These are phyloP conservation scores for Endocarpon pusillum DNA, from an alignment of 495 filamentous ascomycete genomes.

Conservation along the genomic window DNA sequence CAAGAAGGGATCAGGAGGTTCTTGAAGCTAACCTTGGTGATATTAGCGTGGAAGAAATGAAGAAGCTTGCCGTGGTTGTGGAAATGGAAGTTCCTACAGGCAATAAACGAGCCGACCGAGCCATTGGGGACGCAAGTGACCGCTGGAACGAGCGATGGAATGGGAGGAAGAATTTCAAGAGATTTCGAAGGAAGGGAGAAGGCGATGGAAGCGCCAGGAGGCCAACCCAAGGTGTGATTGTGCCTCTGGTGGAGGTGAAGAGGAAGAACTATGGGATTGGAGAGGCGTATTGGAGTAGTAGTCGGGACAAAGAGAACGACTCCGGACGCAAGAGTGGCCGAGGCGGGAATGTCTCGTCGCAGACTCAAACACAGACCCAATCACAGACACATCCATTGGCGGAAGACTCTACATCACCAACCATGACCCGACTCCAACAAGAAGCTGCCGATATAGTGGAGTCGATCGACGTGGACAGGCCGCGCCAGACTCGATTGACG, in stretches of 20 bases:
- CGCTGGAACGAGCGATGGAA: slow-evolving; percentile 91
- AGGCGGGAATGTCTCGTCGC: too few relatives aligned
- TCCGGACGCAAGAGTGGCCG: slow-evolving; percentile 1
- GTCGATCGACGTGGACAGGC: slow-evolving; percentile 1
- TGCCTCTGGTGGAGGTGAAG: slow-evolving; percentile 62
- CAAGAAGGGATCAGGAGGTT: slow-evolving; percentile 19
- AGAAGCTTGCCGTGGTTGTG: slow-evolving; percentile 61
- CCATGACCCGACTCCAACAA: too few relatives aligned
- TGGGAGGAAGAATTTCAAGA: slow-evolving; percentile 92
- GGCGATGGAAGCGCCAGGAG: slow-evolving; percentile 27
- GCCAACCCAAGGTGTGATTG: slow-evolving; percentile 44
- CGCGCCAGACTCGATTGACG: slow-evolving; percentile 10
- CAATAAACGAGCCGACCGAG: slow-evolving; percentile 7
- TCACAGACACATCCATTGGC: too few relatives aligned
- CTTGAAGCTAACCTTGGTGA: slow-evolving; percentile 45
- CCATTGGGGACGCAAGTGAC: slow-evolving; percentile 23
- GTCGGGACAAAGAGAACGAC: slow-evolving; percentile 3
- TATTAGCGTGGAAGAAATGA: slow-evolving; percentile 53
- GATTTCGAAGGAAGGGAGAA: slow-evolving; percentile 54
- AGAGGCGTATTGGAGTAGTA: slow-evolving; percentile 54
- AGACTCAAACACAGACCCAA: too few relatives aligned
- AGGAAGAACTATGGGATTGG: slow-evolving; percentile 70
- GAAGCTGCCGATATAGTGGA: too few relatives aligned
- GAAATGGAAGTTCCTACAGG: slow-evolving; percentile 46
- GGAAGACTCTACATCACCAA: too few relatives aligned